Evolutionary conservation across 768 basidiomycete species (phyloP).

Genomic region (Boletus fagicola): DNA sequence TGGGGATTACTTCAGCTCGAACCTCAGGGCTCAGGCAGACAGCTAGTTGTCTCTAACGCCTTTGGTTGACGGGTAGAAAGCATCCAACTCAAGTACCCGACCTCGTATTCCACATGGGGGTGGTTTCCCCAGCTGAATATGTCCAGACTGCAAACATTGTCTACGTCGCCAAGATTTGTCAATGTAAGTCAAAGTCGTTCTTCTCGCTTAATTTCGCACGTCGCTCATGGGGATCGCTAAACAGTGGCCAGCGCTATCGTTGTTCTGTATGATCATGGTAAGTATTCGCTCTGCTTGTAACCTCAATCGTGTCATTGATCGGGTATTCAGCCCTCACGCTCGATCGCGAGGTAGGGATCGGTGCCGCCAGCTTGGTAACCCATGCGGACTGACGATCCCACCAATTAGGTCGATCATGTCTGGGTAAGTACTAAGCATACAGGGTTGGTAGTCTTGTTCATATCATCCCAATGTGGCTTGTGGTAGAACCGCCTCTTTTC

Average conservation of each 20-base stretch:
- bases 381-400: not conserved
- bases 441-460: not conserved
- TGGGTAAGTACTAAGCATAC: slow-evolving; percentile 20
- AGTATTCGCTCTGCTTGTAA: not conserved
- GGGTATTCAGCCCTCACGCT: slow-evolving; percentile 13
- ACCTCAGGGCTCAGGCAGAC: too few relatives aligned
- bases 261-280: slow-evolving; percentile 24
- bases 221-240: not conserved
- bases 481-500: slow-evolving; percentile 6
- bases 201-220: too few relatives aligned
- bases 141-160: not conserved
- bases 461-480: not conserved
- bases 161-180: slow-evolving; percentile 1
- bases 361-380: not conserved
- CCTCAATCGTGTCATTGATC: not conserved
- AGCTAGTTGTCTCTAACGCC: too few relatives aligned
- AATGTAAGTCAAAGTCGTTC: slow-evolving; percentile 5
- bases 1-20: too few relatives aligned
- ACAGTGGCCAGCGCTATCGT: slow-evolving; percentile 9
- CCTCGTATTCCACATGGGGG: too few relatives aligned
- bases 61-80: too few relatives aligned
- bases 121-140: not conserved
- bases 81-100: too few relatives aligned
- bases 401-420: slow-evolving; percentile 18
- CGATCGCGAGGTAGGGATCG: slow-evolving; percentile 18